Conservation (phyloP, 1,284 basidiomycete genomes). For the Anthracocystis panici-leucophaei region DNA sequence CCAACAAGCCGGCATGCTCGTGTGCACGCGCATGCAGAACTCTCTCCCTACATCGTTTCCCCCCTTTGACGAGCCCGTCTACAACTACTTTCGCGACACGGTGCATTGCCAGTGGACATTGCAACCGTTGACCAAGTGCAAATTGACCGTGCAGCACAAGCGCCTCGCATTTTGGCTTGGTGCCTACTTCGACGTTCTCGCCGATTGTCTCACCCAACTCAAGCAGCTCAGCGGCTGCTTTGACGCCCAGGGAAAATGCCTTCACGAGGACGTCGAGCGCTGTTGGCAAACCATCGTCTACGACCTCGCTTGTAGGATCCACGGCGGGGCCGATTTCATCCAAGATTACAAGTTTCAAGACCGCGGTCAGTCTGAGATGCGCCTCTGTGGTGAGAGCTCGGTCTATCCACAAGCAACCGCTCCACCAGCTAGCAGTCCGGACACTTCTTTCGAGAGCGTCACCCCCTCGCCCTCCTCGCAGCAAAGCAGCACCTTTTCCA, state of each 20-base stretch:
- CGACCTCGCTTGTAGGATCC: conserved; percentile 7
- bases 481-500: too few species aligned
- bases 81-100: conserved; percentile 4
- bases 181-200: conserved; percentile 3
- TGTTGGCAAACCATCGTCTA: conserved; percentile 11
- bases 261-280: too few species aligned
- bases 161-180: conserved; percentile 11
- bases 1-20: conserved; percentile 8
- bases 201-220: background rate
- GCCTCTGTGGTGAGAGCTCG: background rate
- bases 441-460: too few species aligned
- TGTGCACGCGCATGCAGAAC: conserved; percentile 3
- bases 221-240: background rate
- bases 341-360: conserved; percentile 3
- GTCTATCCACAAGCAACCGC: background rate
- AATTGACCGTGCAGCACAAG: conserved; percentile 6
- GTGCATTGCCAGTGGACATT: too few species aligned
- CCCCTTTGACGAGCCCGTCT: background rate
- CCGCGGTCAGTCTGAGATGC: conserved; percentile 1
- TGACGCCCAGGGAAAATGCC: too few species aligned
- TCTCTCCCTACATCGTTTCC: conserved; percentile 8
- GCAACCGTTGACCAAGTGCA: background rate
- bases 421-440: too few species aligned
- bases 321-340: conserved; percentile 11
- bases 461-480: background rate